Conservation (phyloP, 495 filamentous ascomycete species). For the Cladorrhinum samala region DNA sequence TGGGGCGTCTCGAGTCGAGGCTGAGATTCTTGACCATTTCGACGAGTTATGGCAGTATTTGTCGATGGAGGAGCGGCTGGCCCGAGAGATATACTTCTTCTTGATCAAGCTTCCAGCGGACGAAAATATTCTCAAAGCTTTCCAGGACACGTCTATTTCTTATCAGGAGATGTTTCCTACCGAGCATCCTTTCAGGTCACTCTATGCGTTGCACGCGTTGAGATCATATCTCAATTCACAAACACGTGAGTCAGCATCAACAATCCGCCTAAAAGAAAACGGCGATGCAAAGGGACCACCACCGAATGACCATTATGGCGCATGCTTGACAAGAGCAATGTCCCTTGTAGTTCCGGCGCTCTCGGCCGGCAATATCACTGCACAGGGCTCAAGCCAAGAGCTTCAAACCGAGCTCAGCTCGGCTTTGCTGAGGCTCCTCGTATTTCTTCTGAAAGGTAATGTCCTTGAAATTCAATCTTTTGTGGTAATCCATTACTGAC, state of each 20-base stretch:
- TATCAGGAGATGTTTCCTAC: conserved; percentile 60
- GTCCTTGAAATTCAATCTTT: background rate
- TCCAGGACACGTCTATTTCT: conserved; percentile 47
- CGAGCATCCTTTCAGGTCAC: conserved; percentile 62
- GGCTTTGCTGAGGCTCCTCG: conserved; percentile 37
- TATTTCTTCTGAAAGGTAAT: conserved; percentile 40
- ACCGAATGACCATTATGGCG: conserved; percentile 23
- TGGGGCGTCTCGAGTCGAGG: conserved; percentile 54
- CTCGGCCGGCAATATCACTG: conserved; percentile 35
- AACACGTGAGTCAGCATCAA: conserved; percentile 15
- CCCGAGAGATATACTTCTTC: conserved; percentile 71
- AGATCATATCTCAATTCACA: conserved; percentile 37
- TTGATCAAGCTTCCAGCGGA: conserved; percentile 67
- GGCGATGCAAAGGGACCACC: conserved; percentile 12
- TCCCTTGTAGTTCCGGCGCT: conserved; percentile 43
- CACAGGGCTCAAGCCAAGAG: conserved; percentile 31
- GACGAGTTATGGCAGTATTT: conserved; percentile 78
- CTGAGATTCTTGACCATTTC: conserved; percentile 77
- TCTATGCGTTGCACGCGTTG: conserved; percentile 68
- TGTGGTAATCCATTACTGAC: background rate
- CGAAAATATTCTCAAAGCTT: conserved; percentile 50
- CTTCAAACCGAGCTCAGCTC: conserved; percentile 36
- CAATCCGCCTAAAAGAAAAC: conserved; percentile 13
- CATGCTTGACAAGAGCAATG: conserved; percentile 32
- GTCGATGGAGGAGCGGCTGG: conserved; percentile 64